Evolutionary conservation across 2,329 filamentous ascomycete species (phyloP).

Genomic region (Clonostachys rhizophaga): DNA sequence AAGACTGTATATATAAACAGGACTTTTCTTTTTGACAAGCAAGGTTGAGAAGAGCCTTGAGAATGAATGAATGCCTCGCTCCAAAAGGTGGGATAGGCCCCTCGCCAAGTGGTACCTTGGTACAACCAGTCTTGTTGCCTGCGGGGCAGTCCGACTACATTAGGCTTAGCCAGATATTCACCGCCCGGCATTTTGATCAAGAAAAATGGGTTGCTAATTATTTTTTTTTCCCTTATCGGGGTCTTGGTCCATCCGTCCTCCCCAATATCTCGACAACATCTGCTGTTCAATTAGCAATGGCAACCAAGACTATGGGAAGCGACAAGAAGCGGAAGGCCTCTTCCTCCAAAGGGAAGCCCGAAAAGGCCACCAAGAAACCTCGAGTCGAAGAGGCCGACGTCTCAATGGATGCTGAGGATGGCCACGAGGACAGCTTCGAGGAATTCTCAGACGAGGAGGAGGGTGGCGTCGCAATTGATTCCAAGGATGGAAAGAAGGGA

Average conservation of each 20-base stretch:
- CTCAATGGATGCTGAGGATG: conserved; percentile 31
- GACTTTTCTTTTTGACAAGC: background rate
- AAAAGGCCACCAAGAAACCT: conserved; percentile 26
- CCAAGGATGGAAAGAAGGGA: conserved; percentile 27
- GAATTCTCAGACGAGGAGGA: conserved; percentile 47
- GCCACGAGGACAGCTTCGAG: conserved; percentile 33
- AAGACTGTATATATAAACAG: background rate
- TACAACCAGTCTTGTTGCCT: no score
- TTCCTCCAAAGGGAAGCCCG: conserved; percentile 34
- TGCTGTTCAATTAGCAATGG: conserved; percentile 23
- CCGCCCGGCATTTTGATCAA: conserved; percentile 25
- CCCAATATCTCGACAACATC: background rate
- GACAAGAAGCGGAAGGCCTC: conserved; percentile 55
- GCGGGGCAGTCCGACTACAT: background rate
- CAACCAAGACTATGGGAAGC: conserved; percentile 36
- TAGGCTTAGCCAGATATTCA: conserved; percentile 16
- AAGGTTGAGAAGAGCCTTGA: background rate
- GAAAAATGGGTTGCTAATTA: conserved; percentile 9
- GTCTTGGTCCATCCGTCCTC: background rate
- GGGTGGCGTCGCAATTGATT: conserved; percentile 43
- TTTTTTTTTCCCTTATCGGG: background rate
- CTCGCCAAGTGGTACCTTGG: no score
- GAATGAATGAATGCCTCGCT: background rate
- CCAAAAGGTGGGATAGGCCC: background rate
- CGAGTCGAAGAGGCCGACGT: conserved; percentile 21